Percentiles rank a stretch among this genome's conserved stretches.
Conservation (phyloP, 2,329 filamentous ascomycete genomes). For the Alternaria novae-zelandiae region DNA sequence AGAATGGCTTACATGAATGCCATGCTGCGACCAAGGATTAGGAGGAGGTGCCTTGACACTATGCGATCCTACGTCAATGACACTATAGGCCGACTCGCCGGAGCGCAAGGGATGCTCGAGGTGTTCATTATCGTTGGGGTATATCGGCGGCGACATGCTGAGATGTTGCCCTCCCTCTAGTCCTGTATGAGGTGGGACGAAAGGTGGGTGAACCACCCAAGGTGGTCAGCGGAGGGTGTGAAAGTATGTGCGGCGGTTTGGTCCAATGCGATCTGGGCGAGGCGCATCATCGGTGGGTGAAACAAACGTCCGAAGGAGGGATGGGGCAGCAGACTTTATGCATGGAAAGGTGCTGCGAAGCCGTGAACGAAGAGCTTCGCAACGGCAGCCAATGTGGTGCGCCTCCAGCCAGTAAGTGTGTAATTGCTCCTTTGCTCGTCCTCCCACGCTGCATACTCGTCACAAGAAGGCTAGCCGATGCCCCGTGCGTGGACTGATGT, state of each 20-base stretch:
- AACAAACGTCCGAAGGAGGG: background rate
- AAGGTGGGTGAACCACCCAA: background rate
- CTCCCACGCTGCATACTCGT: background rate
- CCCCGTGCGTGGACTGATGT: background rate
- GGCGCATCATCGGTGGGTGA: background rate
- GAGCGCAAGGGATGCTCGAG: background rate
- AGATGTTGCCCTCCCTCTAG: background rate
- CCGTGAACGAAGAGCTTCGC: background rate
- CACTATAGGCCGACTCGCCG: background rate
- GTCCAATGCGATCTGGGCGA: background rate
- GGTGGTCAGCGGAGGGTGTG: background rate
- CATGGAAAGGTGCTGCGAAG: background rate
- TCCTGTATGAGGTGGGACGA: background rate
- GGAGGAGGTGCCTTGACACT: background rate
- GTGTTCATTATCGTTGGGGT: background rate
- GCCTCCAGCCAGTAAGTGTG: background rate
- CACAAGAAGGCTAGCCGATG: background rate
- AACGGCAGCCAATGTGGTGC: background rate
- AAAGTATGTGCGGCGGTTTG: background rate
- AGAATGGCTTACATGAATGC: slow-evolving; percentile 3
- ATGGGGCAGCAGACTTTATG: slow-evolving; percentile 1
- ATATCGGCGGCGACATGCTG: slow-evolving; percentile 1
- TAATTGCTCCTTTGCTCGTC: background rate
- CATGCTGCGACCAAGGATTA: slow-evolving; percentile 11
- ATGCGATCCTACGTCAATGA: background rate